Evolutionary conservation across 2,329 filamentous ascomycete genomes (phyloP), one percentile per base, ranked within the genome.

Genomic region (Raffaelea albimanens): DNA sequence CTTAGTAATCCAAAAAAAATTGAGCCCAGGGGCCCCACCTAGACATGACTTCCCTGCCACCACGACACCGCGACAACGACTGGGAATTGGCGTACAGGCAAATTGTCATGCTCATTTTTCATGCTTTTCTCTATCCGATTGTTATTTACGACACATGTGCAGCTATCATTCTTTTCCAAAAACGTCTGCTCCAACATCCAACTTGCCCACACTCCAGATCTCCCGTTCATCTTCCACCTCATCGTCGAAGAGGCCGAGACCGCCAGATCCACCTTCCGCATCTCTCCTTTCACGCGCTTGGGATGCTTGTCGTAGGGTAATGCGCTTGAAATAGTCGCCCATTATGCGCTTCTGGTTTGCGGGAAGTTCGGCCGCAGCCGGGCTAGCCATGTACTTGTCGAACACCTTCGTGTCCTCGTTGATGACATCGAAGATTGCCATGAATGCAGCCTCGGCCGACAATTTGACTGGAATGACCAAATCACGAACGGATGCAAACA

Each of bases 271-370:
- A 52, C 90, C 91, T 62, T 96, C 90, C 0, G 93, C 93, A 56
- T 95, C 90, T 59, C 80, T 85, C 57, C 93, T 78, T 69, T 98
- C 93, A 52, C 88, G 78, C 2, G 87, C 89, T 63, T 97, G 93
- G 18, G 72, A 78, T n/a, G 86, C 91, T 19, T 97, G 68, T 56
- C 90, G 79, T 59, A 91, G 65, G 1, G 88, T 88, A 54, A 98
- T 87, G 39, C 93, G 76, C 74, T 95, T 95, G 70, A 97, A 97
- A 69, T 98, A 98, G 64, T 98, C 93, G 50, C 83, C 78, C 85
- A 98, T 96, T 63, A 84, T 89, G 56, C 91, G 78, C 41, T 46
- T 47, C 9, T 81, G 81, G 38, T 79, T 83, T 0, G 86, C 67
- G 9, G 82, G 73, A 50, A 96, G 66, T 3, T 80, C 77, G 44